These are phyloP conservation scores for Endogone sp. DNA, from an alignment of 192 early-diverging fungal species.

Conservation along the genomic window DNA sequence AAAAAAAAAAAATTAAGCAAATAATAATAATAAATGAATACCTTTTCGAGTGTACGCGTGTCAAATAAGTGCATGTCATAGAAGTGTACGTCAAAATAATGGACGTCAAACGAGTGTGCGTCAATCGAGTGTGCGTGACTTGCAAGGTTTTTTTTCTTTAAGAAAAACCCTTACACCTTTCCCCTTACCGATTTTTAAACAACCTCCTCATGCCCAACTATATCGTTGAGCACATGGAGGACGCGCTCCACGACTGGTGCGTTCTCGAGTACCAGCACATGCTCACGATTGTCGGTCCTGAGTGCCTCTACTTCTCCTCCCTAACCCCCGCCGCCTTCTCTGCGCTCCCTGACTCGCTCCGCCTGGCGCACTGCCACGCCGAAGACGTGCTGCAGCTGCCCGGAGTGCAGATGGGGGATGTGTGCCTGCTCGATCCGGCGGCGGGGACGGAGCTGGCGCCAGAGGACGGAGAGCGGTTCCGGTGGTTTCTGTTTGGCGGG, in stretches of 20 bases:
- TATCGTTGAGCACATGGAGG: conserved; percentile 78
- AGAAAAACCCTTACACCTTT: neutral
- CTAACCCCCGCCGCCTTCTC: conserved; percentile 46
- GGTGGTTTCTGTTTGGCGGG: conserved; percentile 81
- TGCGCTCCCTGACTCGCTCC: conserved; percentile 30
- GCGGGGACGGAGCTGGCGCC: conserved; percentile 51
- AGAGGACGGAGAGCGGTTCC: conserved; percentile 60
- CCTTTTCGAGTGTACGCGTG: too few species aligned
- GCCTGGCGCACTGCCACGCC: conserved; percentile 42
- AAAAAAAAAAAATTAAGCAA: too few species aligned
- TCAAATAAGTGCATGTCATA: too few species aligned
- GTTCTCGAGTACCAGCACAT: conserved; percentile 76
- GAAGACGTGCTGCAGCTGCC: conserved; percentile 47
- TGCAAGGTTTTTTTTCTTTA: too few species aligned
- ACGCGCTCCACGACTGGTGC: conserved; percentile 68
- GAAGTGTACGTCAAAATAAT: too few species aligned
- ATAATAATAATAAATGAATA: too few species aligned
- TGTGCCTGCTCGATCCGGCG: conserved; percentile 72
- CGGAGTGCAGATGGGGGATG: conserved; percentile 44
- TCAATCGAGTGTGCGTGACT: too few species aligned
- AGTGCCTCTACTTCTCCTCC: conserved; percentile 57
- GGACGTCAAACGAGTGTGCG: too few species aligned
- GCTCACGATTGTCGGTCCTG: conserved; percentile 51
- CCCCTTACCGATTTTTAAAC: too few species aligned
- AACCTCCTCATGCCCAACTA: conserved; percentile 33